Evolutionary conservation across 1,284 basidiomycete genomes (phyloP).

Genomic region (Papiliotrema fonsecae): DNA sequence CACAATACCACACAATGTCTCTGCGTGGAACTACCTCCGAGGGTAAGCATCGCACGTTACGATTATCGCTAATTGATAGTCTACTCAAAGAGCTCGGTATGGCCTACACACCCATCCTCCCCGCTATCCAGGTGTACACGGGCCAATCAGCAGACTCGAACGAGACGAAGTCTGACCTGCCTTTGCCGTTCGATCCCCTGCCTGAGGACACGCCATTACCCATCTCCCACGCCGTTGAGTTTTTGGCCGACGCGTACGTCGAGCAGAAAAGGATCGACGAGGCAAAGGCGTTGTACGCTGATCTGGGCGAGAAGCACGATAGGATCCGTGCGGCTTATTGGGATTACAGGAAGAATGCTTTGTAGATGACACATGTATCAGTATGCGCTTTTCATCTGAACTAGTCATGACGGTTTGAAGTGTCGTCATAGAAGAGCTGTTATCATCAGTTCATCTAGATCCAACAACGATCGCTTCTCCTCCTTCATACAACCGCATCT

Average conservation of each 20-base stretch:
- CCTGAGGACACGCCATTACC: conserved; percentile 64
- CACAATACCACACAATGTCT: conserved; percentile 82
- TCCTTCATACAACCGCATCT: not conserved
- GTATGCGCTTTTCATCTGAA: no score
- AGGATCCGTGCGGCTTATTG: conserved; percentile 57
- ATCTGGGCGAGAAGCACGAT: conserved; percentile 66
- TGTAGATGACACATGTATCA: no score
- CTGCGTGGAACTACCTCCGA: conserved; percentile 91
- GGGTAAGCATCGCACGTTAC: conserved; percentile 52
- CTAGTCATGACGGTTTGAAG: no score
- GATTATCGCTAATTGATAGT: conserved; percentile 50
- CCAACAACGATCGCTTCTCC: no score
- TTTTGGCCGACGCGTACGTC: conserved; percentile 73
- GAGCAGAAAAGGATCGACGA: conserved; percentile 53
- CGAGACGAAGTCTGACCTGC: conserved; percentile 7
- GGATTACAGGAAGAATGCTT: conserved; percentile 19
- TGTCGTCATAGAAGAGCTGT: no score
- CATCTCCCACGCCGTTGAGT: conserved; percentile 72
- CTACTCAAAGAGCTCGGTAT: conserved; percentile 50
- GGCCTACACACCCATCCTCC: conserved; percentile 56
- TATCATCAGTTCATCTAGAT: no score
- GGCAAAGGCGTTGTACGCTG: conserved; percentile 61
- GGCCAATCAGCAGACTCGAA: conserved; percentile 11
- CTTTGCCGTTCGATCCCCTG: conserved; percentile 35
- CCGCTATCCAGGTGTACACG: conserved; percentile 65